phyloP scores from a whole-genome alignment of 257 asterid genomes.

The Mentha longifolia region DNA sequence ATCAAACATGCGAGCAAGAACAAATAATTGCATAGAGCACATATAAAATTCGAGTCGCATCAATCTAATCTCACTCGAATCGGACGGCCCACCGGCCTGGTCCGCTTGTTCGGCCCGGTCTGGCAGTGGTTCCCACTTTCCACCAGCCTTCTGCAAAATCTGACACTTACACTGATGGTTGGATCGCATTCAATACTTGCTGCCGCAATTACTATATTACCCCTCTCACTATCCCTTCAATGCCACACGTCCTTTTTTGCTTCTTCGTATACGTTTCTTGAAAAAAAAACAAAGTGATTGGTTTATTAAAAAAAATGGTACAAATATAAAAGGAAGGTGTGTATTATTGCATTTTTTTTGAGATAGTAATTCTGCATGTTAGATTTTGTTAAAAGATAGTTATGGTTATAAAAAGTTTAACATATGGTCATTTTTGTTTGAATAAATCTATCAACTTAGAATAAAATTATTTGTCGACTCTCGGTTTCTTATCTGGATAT shows the following conservation, averaged over 20 bases:
- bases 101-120: neutral
- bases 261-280: neutral
- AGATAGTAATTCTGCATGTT: no score
- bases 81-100: constrained; percentile 24
- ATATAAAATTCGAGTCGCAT: constrained; percentile 32
- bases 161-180: constrained; percentile 43
- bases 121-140: constrained; percentile 24
- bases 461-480: no score
- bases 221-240: constrained; percentile 1
- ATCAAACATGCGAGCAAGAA: no score
- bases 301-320: no score
- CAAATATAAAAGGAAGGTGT: no score
- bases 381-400: no score
- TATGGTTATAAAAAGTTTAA: no score
- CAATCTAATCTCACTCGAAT: constrained; percentile 12
- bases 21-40: neutral
- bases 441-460: no score
- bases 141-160: constrained; percentile 37
- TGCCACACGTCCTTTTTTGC: constrained; percentile 1
- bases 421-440: no score
- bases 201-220: neutral
- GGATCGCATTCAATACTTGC: constrained; percentile 29
- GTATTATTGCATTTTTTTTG: no score
- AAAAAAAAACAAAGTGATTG: neutral
- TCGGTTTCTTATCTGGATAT: no score